A percentile compares a stretch with the other conserved stretches of the same genome.
These are phyloP conservation scores for Dendrobium chrysotoxum DNA, from an alignment of 106 monocot species.

Conservation along the genomic window DNA sequence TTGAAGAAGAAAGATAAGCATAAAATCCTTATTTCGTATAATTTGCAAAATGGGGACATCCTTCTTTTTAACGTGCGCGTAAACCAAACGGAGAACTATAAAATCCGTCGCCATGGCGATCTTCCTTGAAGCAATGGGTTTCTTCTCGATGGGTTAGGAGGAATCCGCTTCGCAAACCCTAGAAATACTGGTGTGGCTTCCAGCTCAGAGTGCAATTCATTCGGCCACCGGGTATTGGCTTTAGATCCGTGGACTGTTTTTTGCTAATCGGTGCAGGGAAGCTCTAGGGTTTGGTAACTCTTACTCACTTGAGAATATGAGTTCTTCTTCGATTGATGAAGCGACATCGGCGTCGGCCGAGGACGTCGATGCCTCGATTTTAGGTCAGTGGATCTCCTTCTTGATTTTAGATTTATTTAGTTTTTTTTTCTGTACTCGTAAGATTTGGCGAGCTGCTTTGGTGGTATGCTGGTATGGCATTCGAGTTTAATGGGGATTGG, in stretches of 20 bases:
- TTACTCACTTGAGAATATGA: neutral
- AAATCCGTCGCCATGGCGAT: neutral
- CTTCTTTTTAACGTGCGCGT: constrained; percentile 1
- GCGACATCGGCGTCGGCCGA: neutral
- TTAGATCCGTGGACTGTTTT: neutral
- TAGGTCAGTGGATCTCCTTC: neutral
- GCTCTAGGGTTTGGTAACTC: neutral
- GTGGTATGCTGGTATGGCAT: neutral
- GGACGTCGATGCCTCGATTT: neutral
- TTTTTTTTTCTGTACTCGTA: neutral
- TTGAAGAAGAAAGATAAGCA: too few species aligned
- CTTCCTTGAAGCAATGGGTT: neutral
- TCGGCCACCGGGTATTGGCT: neutral
- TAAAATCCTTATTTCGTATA: too few species aligned
- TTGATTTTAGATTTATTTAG: neutral
- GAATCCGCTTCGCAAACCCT: neutral
- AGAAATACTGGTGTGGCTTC: neutral
- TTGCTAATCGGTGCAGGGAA: neutral
- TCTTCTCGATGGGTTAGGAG: neutral
- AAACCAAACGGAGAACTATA: neutral
- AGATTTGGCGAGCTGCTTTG: neutral
- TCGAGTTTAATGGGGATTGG: neutral
- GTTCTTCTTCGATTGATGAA: neutral
- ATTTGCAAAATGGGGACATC: neutral
- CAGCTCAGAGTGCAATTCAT: neutral